These are phyloP conservation scores for Phialophora chinensis DNA, from an alignment of 2,329 filamentous ascomycete species.

Conservation along the genomic window DNA sequence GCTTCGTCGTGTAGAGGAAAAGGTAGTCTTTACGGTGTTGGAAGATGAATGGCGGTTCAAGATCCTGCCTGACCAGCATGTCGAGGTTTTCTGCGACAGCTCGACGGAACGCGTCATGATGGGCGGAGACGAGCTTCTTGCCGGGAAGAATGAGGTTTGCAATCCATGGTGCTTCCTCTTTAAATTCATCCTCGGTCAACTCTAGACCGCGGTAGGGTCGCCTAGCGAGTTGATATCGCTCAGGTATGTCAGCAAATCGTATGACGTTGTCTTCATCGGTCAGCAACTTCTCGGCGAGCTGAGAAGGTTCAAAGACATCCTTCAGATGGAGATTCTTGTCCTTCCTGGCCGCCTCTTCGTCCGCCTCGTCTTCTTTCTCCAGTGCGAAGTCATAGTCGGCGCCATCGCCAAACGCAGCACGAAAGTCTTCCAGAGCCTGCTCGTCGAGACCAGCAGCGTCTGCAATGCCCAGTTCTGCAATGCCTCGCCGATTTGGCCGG, in stretches of 20 bases:
- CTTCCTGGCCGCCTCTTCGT: constrained; percentile 75
- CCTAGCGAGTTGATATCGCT: constrained; percentile 90
- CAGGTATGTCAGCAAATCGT: constrained; percentile 84
- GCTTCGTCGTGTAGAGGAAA: constrained; percentile 80
- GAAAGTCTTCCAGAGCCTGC: constrained; percentile 92
- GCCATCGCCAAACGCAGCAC: constrained; percentile 92
- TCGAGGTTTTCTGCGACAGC: constrained; percentile 91
- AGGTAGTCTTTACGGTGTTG: constrained; percentile 98
- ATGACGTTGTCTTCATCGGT: constrained; percentile 96
- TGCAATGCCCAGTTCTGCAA: constrained; percentile 70
- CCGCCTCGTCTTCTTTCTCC: constrained; percentile 82
- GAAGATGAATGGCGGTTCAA: constrained; percentile 96
- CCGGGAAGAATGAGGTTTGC: constrained; percentile 87
- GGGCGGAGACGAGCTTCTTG: constrained; percentile 73
- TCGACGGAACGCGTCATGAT: constrained; percentile 82
- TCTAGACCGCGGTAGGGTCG: constrained; percentile 84
- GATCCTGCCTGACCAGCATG: constrained; percentile 92
- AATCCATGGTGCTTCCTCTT: constrained; percentile 91
- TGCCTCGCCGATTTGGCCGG: constrained; percentile 69
- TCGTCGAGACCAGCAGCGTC: constrained; percentile 88
- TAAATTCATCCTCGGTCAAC: constrained; percentile 81
- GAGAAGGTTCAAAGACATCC: constrained; percentile 96
- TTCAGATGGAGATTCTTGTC: constrained; percentile 90
- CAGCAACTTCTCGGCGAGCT: constrained; percentile 89
- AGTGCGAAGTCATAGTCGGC: constrained; percentile 96